phyloP scores from a whole-genome alignment of 805 yeast species.

The Pichia sporocuriosa region DNA sequence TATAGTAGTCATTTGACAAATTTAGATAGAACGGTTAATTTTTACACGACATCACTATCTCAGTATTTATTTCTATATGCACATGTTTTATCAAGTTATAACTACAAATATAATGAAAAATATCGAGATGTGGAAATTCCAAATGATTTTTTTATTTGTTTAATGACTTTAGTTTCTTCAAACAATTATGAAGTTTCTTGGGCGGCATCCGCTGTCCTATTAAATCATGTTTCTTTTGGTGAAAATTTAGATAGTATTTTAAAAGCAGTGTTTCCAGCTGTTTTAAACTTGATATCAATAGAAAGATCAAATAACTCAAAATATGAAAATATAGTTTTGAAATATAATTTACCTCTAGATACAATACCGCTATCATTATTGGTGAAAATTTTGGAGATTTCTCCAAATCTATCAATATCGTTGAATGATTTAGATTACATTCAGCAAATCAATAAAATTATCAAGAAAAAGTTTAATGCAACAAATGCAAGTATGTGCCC shows the following conservation, averaged over 20 bases:
- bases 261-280: not conserved
- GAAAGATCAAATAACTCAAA: not conserved
- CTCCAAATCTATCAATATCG: not conserved
- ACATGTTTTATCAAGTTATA: not conserved
- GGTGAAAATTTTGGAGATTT: not conserved
- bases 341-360: constrained; percentile 1
- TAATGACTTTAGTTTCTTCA: not conserved
- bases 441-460: not conserved
- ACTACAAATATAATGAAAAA: too few species aligned
- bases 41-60: not conserved
- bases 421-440: constrained; percentile 4
- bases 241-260: not conserved
- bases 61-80: constrained; percentile 5
- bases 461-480: not conserved
- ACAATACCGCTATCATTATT: constrained; percentile 5
- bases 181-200: constrained; percentile 1
- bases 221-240: too few species aligned
- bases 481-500: not conserved
- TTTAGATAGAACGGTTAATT: not conserved
- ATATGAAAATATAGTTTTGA: not conserved
- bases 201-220: constrained; percentile 1
- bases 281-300: not conserved
- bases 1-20: too few species aligned
- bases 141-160: not conserved
- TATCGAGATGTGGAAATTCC: not conserved